Conservation (phyloP, 768 basidiomycete species). For the Lentinula lateritia region DNA sequence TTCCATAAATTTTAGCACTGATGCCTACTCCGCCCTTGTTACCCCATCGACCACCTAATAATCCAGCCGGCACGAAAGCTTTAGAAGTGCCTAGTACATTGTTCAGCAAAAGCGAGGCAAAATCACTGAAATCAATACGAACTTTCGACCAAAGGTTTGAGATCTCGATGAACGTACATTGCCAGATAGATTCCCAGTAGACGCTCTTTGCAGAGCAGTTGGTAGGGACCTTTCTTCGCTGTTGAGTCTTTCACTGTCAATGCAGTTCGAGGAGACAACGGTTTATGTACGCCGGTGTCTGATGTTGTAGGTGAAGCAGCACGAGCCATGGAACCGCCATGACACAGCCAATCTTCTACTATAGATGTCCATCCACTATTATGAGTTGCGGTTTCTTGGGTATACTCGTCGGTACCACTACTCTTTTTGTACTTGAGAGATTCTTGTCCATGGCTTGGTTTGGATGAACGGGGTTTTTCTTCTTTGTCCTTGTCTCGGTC, state of each 20-base stretch:
- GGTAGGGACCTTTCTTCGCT: slow-evolving; percentile 66
- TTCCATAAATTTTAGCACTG: slow-evolving; percentile 76
- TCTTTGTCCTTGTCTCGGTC: slow-evolving; percentile 39
- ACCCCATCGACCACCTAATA: slow-evolving; percentile 87
- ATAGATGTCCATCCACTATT: slow-evolving; percentile 67
- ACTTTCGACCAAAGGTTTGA: slow-evolving; percentile 62
- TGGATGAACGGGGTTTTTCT: slow-evolving; percentile 25
- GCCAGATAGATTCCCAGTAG: slow-evolving; percentile 87
- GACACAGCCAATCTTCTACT: slow-evolving; percentile 70
- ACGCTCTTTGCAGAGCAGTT: slow-evolving; percentile 81
- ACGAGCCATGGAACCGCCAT: slow-evolving; percentile 22
- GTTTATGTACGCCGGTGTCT: slow-evolving; percentile 37
- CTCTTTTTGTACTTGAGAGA: slow-evolving; percentile 24
- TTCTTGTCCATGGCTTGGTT: slow-evolving; percentile 32
- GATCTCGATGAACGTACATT: slow-evolving; percentile 68
- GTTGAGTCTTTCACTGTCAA: slow-evolving; percentile 36
- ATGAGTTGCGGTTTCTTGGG: slow-evolving; percentile 24
- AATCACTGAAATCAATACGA: slow-evolving; percentile 5
- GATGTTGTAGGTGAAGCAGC: slow-evolving; percentile 33
- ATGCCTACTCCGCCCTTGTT: slow-evolving; percentile 96
- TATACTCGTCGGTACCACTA: slow-evolving; percentile 27
- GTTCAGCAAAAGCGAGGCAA: slow-evolving; percentile 5
- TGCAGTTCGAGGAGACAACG: slow-evolving; percentile 34
- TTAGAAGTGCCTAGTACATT: slow-evolving; percentile 56
- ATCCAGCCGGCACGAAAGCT: slow-evolving; percentile 80